phyloP scores from a whole-genome alignment of 2,329 filamentous ascomycete genomes.

The Xylaria sp. region DNA sequence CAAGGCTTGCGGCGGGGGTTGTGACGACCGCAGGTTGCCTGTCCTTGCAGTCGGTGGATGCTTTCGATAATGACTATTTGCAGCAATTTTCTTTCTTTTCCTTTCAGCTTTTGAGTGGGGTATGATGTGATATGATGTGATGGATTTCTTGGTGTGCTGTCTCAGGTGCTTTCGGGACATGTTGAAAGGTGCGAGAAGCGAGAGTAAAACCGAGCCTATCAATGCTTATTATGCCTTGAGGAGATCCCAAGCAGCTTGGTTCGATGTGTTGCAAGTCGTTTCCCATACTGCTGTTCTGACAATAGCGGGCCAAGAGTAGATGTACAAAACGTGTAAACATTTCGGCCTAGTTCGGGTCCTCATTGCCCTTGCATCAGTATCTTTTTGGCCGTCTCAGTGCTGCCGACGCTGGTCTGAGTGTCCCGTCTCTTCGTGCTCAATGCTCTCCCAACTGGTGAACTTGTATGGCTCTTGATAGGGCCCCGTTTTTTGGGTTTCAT shows the following conservation, averaged over 20 bases:
- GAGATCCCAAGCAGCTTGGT: background rate
- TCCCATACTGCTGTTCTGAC: background rate
- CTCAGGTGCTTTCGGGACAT: too few relatives aligned
- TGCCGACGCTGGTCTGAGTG: slow-evolving; percentile 63
- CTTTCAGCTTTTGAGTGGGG: too few relatives aligned
- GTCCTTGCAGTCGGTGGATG: too few relatives aligned
- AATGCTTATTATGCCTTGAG: background rate
- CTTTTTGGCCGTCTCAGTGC: slow-evolving; percentile 67
- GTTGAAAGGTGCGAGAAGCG: too few relatives aligned
- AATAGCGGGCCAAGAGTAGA: background rate
- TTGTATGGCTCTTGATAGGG: slow-evolving; percentile 31
- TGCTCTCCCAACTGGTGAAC: slow-evolving; percentile 36
- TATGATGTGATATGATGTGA: too few relatives aligned
- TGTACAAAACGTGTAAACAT: background rate
- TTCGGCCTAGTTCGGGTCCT: background rate
- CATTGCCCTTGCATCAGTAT: slow-evolving; percentile 43
- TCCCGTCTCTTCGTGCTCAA: slow-evolving; percentile 53
- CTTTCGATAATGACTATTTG: too few relatives aligned
- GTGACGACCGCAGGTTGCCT: too few relatives aligned
- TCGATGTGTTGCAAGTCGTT: background rate
- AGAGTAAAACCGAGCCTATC: background rate
- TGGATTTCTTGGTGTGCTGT: too few relatives aligned
- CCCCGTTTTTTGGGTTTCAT: slow-evolving; percentile 53
- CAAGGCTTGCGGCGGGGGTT: too few relatives aligned
- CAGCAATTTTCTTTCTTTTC: too few relatives aligned